Conservation (phyloP, 257 asterid genomes). For the Orobanche coerulescens region DNA sequence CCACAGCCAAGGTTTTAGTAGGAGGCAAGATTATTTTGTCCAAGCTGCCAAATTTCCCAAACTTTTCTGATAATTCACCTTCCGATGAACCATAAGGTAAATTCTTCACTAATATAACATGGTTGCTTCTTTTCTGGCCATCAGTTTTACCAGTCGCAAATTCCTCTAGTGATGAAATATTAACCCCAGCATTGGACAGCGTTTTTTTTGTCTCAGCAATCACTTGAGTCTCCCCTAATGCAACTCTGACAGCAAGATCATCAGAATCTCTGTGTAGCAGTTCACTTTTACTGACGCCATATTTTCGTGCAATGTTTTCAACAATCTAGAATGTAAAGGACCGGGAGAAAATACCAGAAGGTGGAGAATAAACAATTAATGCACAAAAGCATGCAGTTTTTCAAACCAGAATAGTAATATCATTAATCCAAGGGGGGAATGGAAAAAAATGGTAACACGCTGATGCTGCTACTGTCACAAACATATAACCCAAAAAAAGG, state of each 20-base stretch:
- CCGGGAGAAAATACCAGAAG: slow-evolving; percentile 19
- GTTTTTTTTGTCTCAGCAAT: slow-evolving; percentile 87
- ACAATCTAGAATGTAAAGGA: slow-evolving; percentile 49
- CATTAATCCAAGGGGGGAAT: slow-evolving; percentile 2
- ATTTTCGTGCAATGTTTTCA: slow-evolving; percentile 80
- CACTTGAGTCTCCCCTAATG: slow-evolving; percentile 93
- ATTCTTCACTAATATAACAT: slow-evolving; percentile 82
- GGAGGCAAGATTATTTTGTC: slow-evolving; percentile 82
- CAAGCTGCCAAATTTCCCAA: slow-evolving; percentile 80
- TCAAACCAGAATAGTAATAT: slow-evolving; percentile 12
- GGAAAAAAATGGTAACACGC: slow-evolving; percentile 1
- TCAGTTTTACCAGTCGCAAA: slow-evolving; percentile 71
- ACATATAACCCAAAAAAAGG: slow-evolving; percentile 12
- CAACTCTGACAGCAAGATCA: slow-evolving; percentile 79
- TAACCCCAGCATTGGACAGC: slow-evolving; percentile 75
- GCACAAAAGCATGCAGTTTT: slow-evolving; percentile 2
- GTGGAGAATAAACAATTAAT: slow-evolving; percentile 3
- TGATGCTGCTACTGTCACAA: not conserved
- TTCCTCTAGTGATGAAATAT: slow-evolving; percentile 66
- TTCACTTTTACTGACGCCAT: slow-evolving; percentile 83
- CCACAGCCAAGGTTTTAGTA: slow-evolving; percentile 88
- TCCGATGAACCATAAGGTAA: slow-evolving; percentile 86
- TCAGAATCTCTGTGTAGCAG: slow-evolving; percentile 72
- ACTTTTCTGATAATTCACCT: slow-evolving; percentile 68
- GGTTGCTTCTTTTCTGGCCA: slow-evolving; percentile 82